Base-by-base conservation (phyloP, 1,284 basidiomycete species). In the Ganoderma sp. region DNA sequence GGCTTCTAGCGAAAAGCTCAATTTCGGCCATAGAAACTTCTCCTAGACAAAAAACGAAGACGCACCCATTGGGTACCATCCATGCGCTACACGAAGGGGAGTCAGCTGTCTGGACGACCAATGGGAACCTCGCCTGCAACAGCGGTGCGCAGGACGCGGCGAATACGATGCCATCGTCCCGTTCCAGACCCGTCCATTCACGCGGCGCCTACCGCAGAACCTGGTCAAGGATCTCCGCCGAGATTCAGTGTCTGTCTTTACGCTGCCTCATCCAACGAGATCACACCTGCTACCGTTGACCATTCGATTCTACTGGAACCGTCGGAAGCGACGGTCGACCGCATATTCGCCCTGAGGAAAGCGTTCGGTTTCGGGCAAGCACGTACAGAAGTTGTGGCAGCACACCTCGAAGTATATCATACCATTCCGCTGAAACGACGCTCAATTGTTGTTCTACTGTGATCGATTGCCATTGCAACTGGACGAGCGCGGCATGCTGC, bases 151-250 rank as follows among this genome's bases (percentile, higher is more conserved):
- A 92, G 2, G 89, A 85, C 0, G 90, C 85, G 10, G 88, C 88
- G 71, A 91, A 91, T 8, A 86, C 83, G 59, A 87, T 81, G 70
- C 85, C 83, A 59, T 79, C 79, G 71, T 87, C 84, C 48, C 82
- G 82, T 77, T 93, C 91, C 4, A 92, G 76, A 2, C 89, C 90
- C 2, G 88, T 90, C 87, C 87, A 92, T 91, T 77, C 88, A 92
- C 0, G 88, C 88, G 2, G 88, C 90, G 77, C 92, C 91, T 22
- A 79, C 82, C 9, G 82, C 73, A 37, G 85, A 78, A 43, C 81
- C 85, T 81, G 71, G 57, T 56, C 12, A 25, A 70, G n/a, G 58
- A 25, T 10, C 14, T 9, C 25, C 19, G 4, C 39, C 65, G 54
- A 39, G 67, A 63, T 39, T 39, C 37, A 34, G 32, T 39, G 39